Percentiles rank a stretch among this genome's conserved stretches.
These are phyloP conservation scores for Waitea zeae DNA, from an alignment of 1,284 basidiomycete species.

Conservation along the genomic window DNA sequence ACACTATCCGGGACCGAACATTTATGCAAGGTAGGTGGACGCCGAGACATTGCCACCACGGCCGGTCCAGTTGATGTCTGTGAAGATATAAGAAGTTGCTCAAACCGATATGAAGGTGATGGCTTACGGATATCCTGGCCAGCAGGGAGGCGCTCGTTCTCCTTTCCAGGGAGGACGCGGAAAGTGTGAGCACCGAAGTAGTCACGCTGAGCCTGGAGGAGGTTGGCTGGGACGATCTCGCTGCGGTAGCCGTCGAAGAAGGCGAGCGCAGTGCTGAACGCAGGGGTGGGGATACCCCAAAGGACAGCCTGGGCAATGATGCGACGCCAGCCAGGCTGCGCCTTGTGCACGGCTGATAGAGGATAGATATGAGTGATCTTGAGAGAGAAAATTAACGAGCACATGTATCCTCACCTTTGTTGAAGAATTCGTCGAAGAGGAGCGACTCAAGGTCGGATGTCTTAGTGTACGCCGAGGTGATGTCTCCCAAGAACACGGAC, in stretches of 20 bases:
- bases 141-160: conserved; percentile 64
- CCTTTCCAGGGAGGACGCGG: conserved; percentile 79
- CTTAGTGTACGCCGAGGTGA: conserved; percentile 86
- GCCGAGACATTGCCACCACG: conserved; percentile 90
- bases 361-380: neutral
- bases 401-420: conserved; percentile 45
- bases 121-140: conserved; percentile 78
- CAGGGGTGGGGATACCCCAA: conserved; percentile 95
- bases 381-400: no score
- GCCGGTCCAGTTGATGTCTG: conserved; percentile 86
- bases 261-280: conserved; percentile 90
- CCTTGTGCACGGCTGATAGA: conserved; percentile 68
- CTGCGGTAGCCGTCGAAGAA: conserved; percentile 98
- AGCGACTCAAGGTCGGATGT: conserved; percentile 80
- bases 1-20: no score
- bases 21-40: conserved; percentile 82
- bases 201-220: conserved; percentile 91
- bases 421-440: conserved; percentile 97
- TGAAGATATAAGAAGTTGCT: conserved; percentile 4
- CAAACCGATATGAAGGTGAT: conserved; percentile 6
- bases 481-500: conserved; percentile 91
- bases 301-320: conserved; percentile 92
- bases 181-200: conserved; percentile 94
- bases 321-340: conserved; percentile 97
- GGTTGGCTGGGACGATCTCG: conserved; percentile 85